These are phyloP conservation scores for Cryphonectria japonica DNA, from an alignment of 2,329 filamentous ascomycete genomes.

Conservation along the genomic window DNA sequence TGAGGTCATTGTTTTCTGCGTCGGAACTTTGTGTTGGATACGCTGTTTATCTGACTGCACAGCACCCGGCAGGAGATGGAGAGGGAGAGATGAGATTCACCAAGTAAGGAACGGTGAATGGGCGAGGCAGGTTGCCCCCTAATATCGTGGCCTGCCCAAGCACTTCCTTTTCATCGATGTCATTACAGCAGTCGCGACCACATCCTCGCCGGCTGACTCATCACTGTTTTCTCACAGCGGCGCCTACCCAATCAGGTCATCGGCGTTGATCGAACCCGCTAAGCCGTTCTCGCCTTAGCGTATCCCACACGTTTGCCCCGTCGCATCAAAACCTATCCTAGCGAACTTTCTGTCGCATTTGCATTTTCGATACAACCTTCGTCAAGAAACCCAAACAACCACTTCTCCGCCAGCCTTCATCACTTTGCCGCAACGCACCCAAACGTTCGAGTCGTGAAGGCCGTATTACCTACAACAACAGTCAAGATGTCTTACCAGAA, in stretches of 20 bases:
- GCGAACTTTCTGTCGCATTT: slow-evolving; percentile 19
- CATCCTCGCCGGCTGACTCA: slow-evolving; percentile 29
- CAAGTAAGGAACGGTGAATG: neutral
- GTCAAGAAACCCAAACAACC: slow-evolving; percentile 32
- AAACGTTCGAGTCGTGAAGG: slow-evolving; percentile 81
- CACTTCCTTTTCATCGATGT: slow-evolving; percentile 2
- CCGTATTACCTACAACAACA: slow-evolving; percentile 37
- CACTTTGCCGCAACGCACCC: slow-evolving; percentile 75
- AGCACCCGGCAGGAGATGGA: neutral
- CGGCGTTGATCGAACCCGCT: neutral
- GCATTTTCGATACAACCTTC: slow-evolving; percentile 10
- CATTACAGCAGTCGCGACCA: slow-evolving; percentile 8
- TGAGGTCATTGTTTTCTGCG: slow-evolving; percentile 39
- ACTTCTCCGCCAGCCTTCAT: slow-evolving; percentile 58
- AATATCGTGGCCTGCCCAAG: neutral
- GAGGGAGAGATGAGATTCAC: neutral
- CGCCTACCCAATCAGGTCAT: neutral
- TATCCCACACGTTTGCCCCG: slow-evolving; percentile 14
- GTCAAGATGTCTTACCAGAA: slow-evolving; percentile 90
- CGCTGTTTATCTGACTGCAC: neutral
- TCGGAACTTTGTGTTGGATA: neutral
- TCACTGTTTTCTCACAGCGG: slow-evolving; percentile 2
- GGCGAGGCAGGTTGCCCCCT: neutral
- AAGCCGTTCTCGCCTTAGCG: slow-evolving; percentile 8
- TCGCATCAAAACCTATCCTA: slow-evolving; percentile 12